Percentiles rank a stretch among this genome's conserved stretches.
Conservation (phyloP, 2,329 filamentous ascomycete genomes). For the Aspergillus uvarum region DNA sequence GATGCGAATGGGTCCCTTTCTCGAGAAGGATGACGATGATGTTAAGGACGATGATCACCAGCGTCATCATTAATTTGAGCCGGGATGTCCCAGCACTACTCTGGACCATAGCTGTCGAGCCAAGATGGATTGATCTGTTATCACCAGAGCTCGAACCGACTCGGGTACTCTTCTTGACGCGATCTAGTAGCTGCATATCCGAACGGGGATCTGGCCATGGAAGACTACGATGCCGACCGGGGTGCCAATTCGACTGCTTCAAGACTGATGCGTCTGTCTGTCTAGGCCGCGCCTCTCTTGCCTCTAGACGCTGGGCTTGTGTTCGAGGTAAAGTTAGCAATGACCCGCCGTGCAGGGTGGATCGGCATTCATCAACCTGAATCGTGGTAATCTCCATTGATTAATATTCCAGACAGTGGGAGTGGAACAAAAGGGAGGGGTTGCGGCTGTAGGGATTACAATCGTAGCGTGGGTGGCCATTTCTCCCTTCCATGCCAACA, state of each 20-base stretch:
- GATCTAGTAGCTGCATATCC: not conserved
- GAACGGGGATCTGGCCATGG: not conserved
- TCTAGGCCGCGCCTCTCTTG: not conserved
- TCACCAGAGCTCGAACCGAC: not conserved
- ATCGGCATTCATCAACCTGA: slow-evolving; percentile 6
- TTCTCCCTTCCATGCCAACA: not conserved
- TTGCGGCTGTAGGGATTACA: slow-evolving; percentile 10
- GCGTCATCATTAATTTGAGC: slow-evolving; percentile 1
- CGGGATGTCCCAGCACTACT: not conserved
- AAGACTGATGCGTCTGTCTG: not conserved
- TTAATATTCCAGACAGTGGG: slow-evolving; percentile 4
- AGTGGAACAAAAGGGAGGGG: not conserved
- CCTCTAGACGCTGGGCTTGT: not conserved
- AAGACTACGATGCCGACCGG: not conserved
- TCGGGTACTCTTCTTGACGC: not conserved
- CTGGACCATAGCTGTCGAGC: not conserved
- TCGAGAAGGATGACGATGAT: not conserved
- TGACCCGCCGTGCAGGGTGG: slow-evolving; percentile 13
- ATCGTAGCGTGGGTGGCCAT: not conserved
- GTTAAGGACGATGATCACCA: not conserved
- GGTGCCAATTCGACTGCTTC: not conserved
- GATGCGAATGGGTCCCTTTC: not conserved
- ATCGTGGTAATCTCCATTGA: slow-evolving; percentile 3
- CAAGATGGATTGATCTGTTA: not conserved
- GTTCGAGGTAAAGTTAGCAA: slow-evolving; percentile 1